A percentile compares a stretch with the other conserved stretches of the same genome.
Conservation (phyloP, 805 yeast genomes). For the Ogataea thermomethanolica region DNA sequence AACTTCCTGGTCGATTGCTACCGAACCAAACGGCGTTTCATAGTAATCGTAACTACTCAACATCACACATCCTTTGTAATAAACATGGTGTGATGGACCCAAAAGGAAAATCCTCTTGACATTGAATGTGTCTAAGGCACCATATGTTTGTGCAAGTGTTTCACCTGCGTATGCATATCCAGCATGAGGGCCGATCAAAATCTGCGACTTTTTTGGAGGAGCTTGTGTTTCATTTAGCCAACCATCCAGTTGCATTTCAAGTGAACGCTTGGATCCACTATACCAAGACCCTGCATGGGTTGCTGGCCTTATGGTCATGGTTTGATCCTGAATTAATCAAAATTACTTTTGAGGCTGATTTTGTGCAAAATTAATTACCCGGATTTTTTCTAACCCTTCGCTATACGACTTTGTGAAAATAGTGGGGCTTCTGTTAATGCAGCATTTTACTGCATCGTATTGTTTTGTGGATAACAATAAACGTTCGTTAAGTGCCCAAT, state of each 20-base stretch:
- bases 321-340: too few species aligned
- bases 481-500: too few species aligned
- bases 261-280: slow-evolving; percentile 38
- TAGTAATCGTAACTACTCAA: slow-evolving; percentile 51
- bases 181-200: slow-evolving; percentile 78
- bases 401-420: too few species aligned
- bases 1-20: slow-evolving; percentile 59
- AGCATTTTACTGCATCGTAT: too few species aligned
- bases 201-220: slow-evolving; percentile 1
- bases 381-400: too few species aligned
- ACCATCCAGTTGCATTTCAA: slow-evolving; percentile 49
- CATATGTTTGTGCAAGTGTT: slow-evolving; percentile 74
- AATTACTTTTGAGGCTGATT: too few species aligned
- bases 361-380: too few species aligned
- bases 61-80: slow-evolving; percentile 59
- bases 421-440: too few species aligned
- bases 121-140: slow-evolving; percentile 57
- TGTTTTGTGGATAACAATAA: too few species aligned
- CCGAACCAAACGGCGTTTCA: slow-evolving; percentile 79
- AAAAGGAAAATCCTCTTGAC: slow-evolving; percentile 67
- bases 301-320: too few species aligned
- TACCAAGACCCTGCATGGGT: slow-evolving; percentile 83
- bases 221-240: slow-evolving; percentile 40
- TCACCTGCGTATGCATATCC: slow-evolving; percentile 83
- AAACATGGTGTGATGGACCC: slow-evolving; percentile 93